phyloP scores from a whole-genome alignment of 2,329 filamentous ascomycete species.

The Aspergillus sp. region DNA sequence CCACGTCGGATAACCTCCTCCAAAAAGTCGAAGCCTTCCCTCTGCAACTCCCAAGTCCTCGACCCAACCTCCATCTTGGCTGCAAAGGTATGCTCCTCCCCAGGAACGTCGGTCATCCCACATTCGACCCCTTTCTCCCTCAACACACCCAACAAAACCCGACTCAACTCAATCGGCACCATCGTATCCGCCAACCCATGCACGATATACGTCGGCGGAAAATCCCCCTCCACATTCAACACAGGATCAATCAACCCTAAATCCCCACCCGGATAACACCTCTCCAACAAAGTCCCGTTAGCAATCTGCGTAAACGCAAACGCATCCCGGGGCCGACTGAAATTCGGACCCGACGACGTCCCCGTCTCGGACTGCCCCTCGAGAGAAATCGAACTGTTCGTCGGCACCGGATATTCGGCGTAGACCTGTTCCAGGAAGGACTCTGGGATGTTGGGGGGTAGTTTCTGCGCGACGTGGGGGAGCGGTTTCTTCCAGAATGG shows the following conservation, averaged over 20 bases:
- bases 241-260: conserved; percentile 27
- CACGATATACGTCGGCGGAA: conserved; percentile 40
- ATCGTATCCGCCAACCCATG: conserved; percentile 37
- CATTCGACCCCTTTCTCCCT: conserved; percentile 25
- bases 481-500: conserved; percentile 34
- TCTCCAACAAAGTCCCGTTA: conserved; percentile 32
- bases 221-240: conserved; percentile 22
- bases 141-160: conserved; percentile 21
- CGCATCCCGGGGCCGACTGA: conserved; percentile 32
- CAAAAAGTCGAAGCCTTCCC: conserved; percentile 39
- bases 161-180: conserved; percentile 35
- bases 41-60: conserved; percentile 29
- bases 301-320: conserved; percentile 41
- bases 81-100: conserved; percentile 42
- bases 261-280: conserved; percentile 24
- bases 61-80: conserved; percentile 38
- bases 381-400: conserved; percentile 35
- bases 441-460: conserved; percentile 18
- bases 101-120: conserved; percentile 34
- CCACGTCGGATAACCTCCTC: conserved; percentile 19
- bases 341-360: conserved; percentile 26
- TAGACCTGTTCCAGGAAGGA: conserved; percentile 34
- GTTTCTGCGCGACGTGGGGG: conserved; percentile 22
- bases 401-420: conserved; percentile 32
- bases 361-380: conserved; percentile 31